phyloP scores from a whole-genome alignment of 345 rosid genomes.

The Limnanthes douglasii region DNA sequence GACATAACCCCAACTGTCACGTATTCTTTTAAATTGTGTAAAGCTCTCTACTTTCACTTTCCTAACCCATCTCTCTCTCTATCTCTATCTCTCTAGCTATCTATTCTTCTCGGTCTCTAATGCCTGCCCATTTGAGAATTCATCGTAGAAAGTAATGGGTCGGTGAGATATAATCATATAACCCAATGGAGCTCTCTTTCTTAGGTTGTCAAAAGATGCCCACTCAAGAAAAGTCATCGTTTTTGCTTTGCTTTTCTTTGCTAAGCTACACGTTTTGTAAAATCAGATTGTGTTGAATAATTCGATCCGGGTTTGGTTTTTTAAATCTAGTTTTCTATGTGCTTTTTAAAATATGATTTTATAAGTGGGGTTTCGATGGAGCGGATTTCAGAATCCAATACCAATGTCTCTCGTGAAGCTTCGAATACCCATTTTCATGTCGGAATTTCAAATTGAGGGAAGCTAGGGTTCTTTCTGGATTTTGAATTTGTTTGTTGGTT shows the following conservation, averaged over 20 bases:
- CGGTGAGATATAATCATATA: slow-evolving; percentile 14
- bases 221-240: slow-evolving; percentile 6
- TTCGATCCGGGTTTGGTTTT: background rate
- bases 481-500: too few species aligned
- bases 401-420: too few species aligned
- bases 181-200: background rate
- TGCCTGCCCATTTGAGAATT: slow-evolving; percentile 15
- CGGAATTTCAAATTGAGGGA: too few species aligned
- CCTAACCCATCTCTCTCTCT: background rate
- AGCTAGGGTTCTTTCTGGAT: too few species aligned
- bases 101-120: background rate
- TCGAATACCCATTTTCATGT: too few species aligned
- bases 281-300: too few species aligned
- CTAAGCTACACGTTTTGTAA: slow-evolving; percentile 6
- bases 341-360: too few species aligned
- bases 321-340: too few species aligned
- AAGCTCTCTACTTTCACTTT: slow-evolving; percentile 14
- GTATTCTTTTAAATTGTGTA: slow-evolving; percentile 6
- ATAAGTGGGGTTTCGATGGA: too few species aligned
- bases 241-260: slow-evolving; percentile 11
- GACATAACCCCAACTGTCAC: slow-evolving; percentile 12
- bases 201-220: slow-evolving; percentile 18
- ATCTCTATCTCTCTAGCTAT: slow-evolving; percentile 2
- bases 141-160: slow-evolving; percentile 12
- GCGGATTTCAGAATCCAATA: too few species aligned